phyloP scores from a whole-genome alignment of 805 yeast genomes.

The Candida insectorum region DNA sequence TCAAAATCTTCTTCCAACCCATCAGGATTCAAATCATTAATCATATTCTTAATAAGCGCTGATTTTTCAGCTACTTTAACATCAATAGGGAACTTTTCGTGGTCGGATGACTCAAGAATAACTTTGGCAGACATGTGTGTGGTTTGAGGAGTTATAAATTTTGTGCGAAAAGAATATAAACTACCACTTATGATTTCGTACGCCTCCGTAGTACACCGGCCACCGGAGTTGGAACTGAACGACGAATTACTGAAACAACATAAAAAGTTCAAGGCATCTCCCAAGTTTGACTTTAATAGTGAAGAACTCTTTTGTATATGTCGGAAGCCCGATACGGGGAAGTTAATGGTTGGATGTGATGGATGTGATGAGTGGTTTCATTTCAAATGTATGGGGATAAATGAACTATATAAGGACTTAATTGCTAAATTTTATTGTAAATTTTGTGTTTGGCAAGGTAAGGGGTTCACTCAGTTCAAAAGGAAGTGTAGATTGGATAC shows the following conservation, averaged over 20 bases:
- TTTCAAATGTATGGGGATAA: constrained; percentile 68
- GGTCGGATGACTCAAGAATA: constrained; percentile 71
- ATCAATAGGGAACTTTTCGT: constrained; percentile 72
- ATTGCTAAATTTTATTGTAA: constrained; percentile 70
- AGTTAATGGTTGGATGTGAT: constrained; percentile 90
- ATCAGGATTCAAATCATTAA: constrained; percentile 61
- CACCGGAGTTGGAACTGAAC: constrained; percentile 15
- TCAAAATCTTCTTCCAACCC: constrained; percentile 69
- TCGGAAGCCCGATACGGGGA: constrained; percentile 66
- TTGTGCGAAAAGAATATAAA: no score
- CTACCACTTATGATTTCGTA: neutral
- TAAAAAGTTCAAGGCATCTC: constrained; percentile 30
- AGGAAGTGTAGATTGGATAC: constrained; percentile 62
- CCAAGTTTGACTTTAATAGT: constrained; percentile 45
- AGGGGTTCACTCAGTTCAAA: constrained; percentile 64
- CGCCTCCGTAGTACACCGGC: constrained; percentile 5
- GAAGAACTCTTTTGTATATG: constrained; percentile 77
- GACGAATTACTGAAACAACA: constrained; percentile 36
- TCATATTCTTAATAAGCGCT: constrained; percentile 77
- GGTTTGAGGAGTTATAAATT: neutral
- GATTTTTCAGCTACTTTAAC: constrained; percentile 83
- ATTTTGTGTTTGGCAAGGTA: constrained; percentile 56
- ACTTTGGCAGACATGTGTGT: constrained; percentile 29
- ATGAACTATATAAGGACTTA: constrained; percentile 47
- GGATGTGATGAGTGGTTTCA: constrained; percentile 96